These are phyloP conservation scores for Trypanosoma brucei DNA, from an alignment of 208 protist genomes.

Conservation along the genomic window DNA sequence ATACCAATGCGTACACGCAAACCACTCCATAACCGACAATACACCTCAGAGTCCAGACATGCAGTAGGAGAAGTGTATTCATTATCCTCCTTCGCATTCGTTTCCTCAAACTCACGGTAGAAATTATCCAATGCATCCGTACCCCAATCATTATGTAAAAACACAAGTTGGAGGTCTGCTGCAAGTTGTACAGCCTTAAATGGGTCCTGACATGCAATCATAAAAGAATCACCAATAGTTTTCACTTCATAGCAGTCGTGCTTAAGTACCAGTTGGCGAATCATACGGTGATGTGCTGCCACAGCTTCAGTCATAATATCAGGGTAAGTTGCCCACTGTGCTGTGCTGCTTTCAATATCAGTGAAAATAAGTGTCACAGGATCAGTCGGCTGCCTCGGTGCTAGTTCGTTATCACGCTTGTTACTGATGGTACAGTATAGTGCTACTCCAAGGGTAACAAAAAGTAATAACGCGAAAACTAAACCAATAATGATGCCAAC, in stretches of 20 bases:
- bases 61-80: constrained; percentile 22
- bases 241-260: constrained; percentile 78
- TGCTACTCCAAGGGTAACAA: constrained; percentile 48
- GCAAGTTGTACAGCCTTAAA: constrained; percentile 30
- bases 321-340: constrained; percentile 52
- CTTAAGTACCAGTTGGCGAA: constrained; percentile 43
- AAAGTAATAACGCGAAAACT: constrained; percentile 22
- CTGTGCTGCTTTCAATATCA: constrained; percentile 46
- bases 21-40: constrained; percentile 25
- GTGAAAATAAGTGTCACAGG: constrained; percentile 5
- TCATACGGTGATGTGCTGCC: constrained; percentile 51
- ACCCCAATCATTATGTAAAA: constrained; percentile 45
- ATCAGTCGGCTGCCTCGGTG: not conserved
- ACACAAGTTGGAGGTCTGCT: constrained; percentile 35
- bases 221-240: constrained; percentile 78
- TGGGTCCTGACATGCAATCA: constrained; percentile 17
- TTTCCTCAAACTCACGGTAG: constrained; percentile 38
- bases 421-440: constrained; percentile 42
- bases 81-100: constrained; percentile 6
- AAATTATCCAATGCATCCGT: constrained; percentile 27
- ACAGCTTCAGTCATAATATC: constrained; percentile 56
- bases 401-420: not conserved
- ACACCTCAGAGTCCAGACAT: constrained; percentile 15
- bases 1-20: constrained; percentile 54
- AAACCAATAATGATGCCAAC: constrained; percentile 25